phyloP scores from a whole-genome alignment of 805 yeast species.

The Wickerhamiella alocasiicola region DNA sequence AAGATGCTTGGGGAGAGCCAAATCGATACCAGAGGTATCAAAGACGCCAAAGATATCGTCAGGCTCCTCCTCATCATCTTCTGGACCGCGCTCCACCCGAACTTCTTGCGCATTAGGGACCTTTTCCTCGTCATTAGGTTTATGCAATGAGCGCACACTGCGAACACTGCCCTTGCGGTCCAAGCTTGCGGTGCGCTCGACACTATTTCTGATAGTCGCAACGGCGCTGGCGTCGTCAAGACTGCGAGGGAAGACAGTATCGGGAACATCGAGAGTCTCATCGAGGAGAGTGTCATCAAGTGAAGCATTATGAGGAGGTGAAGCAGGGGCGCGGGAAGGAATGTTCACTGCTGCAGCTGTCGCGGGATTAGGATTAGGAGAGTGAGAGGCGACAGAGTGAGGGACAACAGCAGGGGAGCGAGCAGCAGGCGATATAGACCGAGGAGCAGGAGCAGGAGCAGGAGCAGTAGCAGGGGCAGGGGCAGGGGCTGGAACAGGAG shows the following conservation, averaged over 20 bases:
- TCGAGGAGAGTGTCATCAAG: constrained; percentile 4
- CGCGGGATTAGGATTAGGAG: not conserved
- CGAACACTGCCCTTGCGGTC: constrained; percentile 26
- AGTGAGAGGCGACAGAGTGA: not conserved
- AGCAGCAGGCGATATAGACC: constrained; percentile 3
- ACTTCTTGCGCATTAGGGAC: constrained; percentile 26
- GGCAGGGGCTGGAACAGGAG: not conserved
- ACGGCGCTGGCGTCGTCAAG: constrained; percentile 23
- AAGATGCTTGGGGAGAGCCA: constrained; percentile 6
- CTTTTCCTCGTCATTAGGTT: constrained; percentile 15
- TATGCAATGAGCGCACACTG: constrained; percentile 10
- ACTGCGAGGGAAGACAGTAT: constrained; percentile 27
- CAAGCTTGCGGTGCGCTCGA: constrained; percentile 27
- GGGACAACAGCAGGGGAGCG: too few relatives aligned
- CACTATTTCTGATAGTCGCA: constrained; percentile 25
- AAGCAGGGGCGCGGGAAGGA: not conserved
- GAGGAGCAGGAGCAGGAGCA: not conserved
- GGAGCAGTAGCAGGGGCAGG: not conserved
- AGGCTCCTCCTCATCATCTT: not conserved
- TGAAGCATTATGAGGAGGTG: not conserved
- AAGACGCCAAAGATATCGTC: constrained; percentile 10
- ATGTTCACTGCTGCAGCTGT: not conserved
- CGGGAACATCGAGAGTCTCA: constrained; percentile 19
- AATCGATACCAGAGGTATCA: constrained; percentile 1
- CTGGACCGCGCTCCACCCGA: not conserved